These are phyloP conservation scores for Asterophora lycoperdoides DNA, from an alignment of 768 basidiomycete species.

Conservation along the genomic window DNA sequence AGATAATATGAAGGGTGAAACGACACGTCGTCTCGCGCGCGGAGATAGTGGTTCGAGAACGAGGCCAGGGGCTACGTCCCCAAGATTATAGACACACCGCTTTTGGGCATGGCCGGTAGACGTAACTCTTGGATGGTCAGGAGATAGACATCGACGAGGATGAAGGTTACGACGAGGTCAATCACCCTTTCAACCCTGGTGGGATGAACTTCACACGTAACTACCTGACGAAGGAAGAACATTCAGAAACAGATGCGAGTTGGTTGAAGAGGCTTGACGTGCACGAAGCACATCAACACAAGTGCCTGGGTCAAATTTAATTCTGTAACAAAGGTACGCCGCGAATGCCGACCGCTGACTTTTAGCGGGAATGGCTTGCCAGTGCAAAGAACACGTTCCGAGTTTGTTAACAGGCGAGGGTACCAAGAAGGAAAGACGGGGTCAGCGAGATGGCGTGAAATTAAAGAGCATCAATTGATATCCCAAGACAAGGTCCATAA, in stretches of 20 bases:
- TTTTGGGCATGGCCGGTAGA: too few relatives aligned
- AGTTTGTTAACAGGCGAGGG: slow-evolving; percentile 33
- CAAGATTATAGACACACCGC: too few relatives aligned
- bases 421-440: slow-evolving; percentile 20
- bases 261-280: background rate
- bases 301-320: slow-evolving; percentile 36
- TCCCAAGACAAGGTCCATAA: slow-evolving; percentile 40
- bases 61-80: background rate
- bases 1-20: background rate
- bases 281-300: slow-evolving; percentile 34
- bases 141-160: slow-evolving; percentile 29
- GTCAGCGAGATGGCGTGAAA: slow-evolving; percentile 37
- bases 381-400: slow-evolving; percentile 36
- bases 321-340: slow-evolving; percentile 23
- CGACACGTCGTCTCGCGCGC: background rate
- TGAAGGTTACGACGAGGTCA: slow-evolving; percentile 27
- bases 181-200: slow-evolving; percentile 27
- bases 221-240: slow-evolving; percentile 30
- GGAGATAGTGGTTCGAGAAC: background rate
- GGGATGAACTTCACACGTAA: slow-evolving; percentile 27
- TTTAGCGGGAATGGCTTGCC: slow-evolving; percentile 37
- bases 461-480: slow-evolving; percentile 34
- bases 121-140: slow-evolving; percentile 33
- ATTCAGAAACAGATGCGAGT: slow-evolving; percentile 19
- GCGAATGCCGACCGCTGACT: slow-evolving; percentile 20